Evolutionary conservation across 257 asterid genomes (phyloP).

Genomic region (Fraxinus excelsior): DNA sequence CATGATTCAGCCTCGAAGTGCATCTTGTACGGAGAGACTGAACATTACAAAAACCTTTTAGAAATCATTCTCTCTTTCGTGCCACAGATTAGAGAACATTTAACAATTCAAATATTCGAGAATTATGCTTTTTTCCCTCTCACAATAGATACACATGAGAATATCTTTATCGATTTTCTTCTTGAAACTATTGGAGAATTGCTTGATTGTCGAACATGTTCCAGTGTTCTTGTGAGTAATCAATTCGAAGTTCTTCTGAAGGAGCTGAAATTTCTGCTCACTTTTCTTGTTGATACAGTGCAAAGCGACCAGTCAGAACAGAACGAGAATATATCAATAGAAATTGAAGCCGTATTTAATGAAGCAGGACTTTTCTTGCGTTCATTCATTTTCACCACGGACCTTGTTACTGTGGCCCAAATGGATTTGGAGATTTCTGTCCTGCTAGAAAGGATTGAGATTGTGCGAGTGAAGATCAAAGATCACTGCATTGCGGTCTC

Average conservation of each 20-base stretch:
- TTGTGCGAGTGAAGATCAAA: background rate
- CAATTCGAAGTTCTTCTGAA: background rate
- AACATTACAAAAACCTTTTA: background rate
- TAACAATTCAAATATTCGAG: no score
- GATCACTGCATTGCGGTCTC: background rate
- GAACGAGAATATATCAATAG: background rate
- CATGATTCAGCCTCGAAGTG: background rate
- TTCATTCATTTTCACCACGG: background rate
- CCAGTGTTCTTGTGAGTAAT: background rate
- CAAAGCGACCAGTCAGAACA: no score
- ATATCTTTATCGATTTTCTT: background rate
- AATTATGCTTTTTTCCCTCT: no score
- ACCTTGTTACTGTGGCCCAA: background rate
- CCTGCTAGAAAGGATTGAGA: background rate
- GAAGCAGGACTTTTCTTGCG: no score
- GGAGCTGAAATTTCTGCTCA: conserved; percentile 6
- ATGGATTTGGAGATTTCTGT: background rate
- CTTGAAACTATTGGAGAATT: background rate
- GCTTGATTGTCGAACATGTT: background rate
- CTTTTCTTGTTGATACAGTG: background rate
- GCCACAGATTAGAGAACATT: background rate
- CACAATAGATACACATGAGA: no score
- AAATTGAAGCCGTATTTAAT: no score
- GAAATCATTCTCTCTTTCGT: background rate
- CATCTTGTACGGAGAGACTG: background rate